Conservation (phyloP, 73 alveolate species). For the Vitrella brassicaformis region DNA sequence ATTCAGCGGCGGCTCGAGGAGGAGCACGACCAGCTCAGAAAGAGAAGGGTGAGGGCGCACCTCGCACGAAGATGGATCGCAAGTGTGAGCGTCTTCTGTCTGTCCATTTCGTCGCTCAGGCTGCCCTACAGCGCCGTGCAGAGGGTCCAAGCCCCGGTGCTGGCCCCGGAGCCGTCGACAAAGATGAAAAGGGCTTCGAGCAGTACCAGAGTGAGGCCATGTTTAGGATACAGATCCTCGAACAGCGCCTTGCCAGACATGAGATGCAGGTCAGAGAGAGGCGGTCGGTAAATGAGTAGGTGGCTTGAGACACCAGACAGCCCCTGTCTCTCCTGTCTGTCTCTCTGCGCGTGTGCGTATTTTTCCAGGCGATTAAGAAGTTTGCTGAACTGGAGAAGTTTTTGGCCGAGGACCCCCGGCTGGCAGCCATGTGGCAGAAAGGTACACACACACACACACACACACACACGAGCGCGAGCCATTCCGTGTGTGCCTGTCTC, state of each 20-base stretch:
- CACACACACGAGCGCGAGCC: too few species aligned
- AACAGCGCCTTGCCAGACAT: slow-evolving; percentile 34
- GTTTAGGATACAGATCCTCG: slow-evolving; percentile 35
- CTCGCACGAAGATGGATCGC: too few species aligned
- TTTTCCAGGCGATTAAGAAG: not conserved
- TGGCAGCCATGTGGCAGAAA: slow-evolving; percentile 35
- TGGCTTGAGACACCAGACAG: too few species aligned
- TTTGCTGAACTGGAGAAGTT: slow-evolving; percentile 18
- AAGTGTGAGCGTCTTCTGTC: too few species aligned
- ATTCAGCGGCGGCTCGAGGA: slow-evolving; percentile 33
- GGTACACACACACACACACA: too few species aligned
- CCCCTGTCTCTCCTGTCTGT: too few species aligned
- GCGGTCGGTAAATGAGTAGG: too few species aligned
- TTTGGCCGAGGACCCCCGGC: slow-evolving; percentile 23
- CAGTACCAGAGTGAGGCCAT: slow-evolving; percentile 31
- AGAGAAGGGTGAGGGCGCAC: slow-evolving; percentile 5
- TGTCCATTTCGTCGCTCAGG: too few species aligned
- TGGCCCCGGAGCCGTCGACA: slow-evolving; percentile 17
- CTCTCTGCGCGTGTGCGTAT: too few species aligned
- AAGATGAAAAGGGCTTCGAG: slow-evolving; percentile 31
- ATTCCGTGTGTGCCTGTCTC: too few species aligned
- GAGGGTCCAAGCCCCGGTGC: too few species aligned
- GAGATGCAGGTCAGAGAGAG: slow-evolving; percentile 35
- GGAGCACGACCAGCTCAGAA: slow-evolving; percentile 31
- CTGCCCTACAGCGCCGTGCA: too few species aligned